Evolutionary conservation across 257 asterid genomes (phyloP), one percentile per base, ranked within the genome.

Genomic region (Avicennia marina): DNA sequence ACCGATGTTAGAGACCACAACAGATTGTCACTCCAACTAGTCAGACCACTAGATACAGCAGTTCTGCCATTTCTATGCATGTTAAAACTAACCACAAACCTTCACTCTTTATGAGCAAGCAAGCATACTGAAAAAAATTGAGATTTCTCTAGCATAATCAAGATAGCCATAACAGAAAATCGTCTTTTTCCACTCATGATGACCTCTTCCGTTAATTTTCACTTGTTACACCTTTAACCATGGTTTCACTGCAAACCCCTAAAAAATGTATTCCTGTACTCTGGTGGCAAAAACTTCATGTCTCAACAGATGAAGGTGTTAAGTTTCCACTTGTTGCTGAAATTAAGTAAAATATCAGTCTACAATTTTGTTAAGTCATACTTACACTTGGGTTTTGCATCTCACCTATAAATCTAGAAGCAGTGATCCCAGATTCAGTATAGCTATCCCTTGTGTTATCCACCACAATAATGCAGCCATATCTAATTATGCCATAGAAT

Each of bases 361-460:
- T 19, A 29, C 8, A 4, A 19, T 27, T 58, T 29, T 18, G 31
- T 46, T 27, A 58, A 11, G 44, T 11, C 43, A n/a, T n/a, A n/a
- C n/a, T n/a, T n/a, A n/a, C n/a, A n/a, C n/a, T n/a, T n/a, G n/a
- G n/a, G n/a, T n/a, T n/a, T n/a, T n/a, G n/a, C n/a, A n/a, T n/a
- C n/a, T n/a, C n/a, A n/a, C n/a, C n/a, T n/a, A n/a, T n/a, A n/a
- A n/a, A n/a, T n/a, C n/a, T n/a, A n/a, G n/a, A n/a, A n/a, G n/a
- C n/a, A n/a, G n/a, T n/a, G n/a, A n/a, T n/a, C n/a, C n/a, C n/a
- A 41, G 67, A 11, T 62, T 49, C 21, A 17, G 21, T 8, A 34
- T 17, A 46, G 13, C 7, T 38, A 49, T 31, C 15, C 18, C 49
- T 13, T 3, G 19, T 22, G 38, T 15, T 33, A 15, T 50, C 18